Evolutionary conservation across 371 early-diverging fungal species (phyloP).

Genomic region (Haplosporangium sp.): DNA sequence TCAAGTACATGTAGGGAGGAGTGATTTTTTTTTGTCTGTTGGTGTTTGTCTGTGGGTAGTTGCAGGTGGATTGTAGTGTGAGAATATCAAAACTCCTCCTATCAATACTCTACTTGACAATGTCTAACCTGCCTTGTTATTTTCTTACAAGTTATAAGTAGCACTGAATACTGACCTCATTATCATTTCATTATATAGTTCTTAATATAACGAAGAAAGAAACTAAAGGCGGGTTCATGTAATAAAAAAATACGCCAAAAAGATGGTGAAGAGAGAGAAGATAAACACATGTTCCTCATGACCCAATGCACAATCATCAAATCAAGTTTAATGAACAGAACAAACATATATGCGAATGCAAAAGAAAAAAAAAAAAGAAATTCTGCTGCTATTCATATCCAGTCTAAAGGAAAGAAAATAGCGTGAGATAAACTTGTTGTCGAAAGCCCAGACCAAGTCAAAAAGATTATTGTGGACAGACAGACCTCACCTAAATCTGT

Average conservation of each 20-base stretch:
- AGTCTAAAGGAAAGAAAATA: too few relatives aligned
- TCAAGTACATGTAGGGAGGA: background rate
- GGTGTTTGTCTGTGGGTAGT: conserved; percentile 10
- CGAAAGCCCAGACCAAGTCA: conserved; percentile 11
- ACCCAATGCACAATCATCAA: background rate
- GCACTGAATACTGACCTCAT: background rate
- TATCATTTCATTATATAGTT: background rate
- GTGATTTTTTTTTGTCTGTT: background rate
- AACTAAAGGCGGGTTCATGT: too few relatives aligned
- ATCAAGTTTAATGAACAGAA: conserved; percentile 2
- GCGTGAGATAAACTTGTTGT: background rate
- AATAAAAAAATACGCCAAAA: too few relatives aligned
- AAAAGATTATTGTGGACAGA: background rate
- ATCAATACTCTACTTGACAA: too few relatives aligned
- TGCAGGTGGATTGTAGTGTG: background rate
- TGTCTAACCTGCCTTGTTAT: background rate
- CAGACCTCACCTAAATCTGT: background rate
- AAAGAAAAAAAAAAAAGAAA: too few relatives aligned
- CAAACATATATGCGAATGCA: background rate
- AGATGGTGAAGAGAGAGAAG: too few relatives aligned
- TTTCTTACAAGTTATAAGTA: background rate
- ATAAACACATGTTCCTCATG: background rate
- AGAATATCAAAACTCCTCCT: too few relatives aligned
- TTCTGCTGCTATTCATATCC: too few relatives aligned
- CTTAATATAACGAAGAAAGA: background rate